Percentiles rank a stretch among this genome's conserved stretches.
Evolutionary conservation across 768 basidiomycete species (phyloP).

Genomic region (Lactarius hengduanensis): DNA sequence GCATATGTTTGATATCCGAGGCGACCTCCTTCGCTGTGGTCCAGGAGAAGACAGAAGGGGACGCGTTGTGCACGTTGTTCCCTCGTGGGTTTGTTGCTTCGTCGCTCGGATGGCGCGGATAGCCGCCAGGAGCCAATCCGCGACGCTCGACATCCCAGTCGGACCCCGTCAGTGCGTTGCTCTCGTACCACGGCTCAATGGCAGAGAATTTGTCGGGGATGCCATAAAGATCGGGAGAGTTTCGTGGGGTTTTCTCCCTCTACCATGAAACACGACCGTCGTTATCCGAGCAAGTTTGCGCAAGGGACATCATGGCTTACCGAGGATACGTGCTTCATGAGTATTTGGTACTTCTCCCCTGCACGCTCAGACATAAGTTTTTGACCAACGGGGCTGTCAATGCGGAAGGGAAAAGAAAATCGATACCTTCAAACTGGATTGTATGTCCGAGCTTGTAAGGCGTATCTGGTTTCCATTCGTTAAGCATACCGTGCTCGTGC

Average conservation of each 20-base stretch:
- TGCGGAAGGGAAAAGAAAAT: neutral
- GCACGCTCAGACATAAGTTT: neutral
- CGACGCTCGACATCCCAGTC: neutral
- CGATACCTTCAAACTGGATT: neutral
- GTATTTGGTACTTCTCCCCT: conserved; percentile 2
- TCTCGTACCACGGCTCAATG: neutral
- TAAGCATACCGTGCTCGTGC: neutral
- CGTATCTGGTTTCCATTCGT: neutral
- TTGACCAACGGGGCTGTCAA: neutral
- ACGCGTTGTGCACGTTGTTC: neutral
- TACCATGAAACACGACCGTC: neutral
- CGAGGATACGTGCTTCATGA: neutral
- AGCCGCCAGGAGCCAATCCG: neutral
- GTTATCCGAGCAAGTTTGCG: neutral
- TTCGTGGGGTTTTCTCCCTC: neutral
- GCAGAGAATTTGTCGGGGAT: neutral
- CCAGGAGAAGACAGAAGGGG: conserved; percentile 2
- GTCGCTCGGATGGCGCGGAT: neutral
- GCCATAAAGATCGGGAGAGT: neutral
- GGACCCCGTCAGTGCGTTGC: neutral
- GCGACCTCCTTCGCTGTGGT: neutral
- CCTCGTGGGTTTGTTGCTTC: neutral
- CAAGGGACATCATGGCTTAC: neutral
- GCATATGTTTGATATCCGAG: neutral
- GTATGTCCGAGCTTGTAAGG: neutral